These are phyloP conservation scores for Neurospora tetraspora DNA, from an alignment of 495 filamentous ascomycete species.

Conservation along the genomic window DNA sequence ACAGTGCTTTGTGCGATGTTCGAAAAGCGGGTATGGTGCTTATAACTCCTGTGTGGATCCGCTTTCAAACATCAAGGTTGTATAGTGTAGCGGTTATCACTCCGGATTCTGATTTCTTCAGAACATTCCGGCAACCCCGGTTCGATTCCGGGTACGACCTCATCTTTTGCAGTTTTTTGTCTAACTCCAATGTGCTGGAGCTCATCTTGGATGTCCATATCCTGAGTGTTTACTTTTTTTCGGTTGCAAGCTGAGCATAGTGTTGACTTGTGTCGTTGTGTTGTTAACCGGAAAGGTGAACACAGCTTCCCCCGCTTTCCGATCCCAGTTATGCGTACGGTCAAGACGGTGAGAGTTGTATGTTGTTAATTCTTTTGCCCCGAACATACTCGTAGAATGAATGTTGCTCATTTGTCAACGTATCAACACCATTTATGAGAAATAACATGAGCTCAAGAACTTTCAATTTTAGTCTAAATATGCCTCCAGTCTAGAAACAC, in stretches of 20 bases:
- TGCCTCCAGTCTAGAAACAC: background rate
- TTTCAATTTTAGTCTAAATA: background rate
- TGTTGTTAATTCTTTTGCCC: background rate
- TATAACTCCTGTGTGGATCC: background rate
- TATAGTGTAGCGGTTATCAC: background rate
- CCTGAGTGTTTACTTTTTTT: background rate
- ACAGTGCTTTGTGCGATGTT: background rate
- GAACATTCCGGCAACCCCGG: conserved; percentile 20
- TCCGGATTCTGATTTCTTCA: background rate
- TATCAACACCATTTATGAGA: background rate
- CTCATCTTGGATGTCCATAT: background rate
- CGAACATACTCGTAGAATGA: background rate
- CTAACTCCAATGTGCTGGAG: background rate
- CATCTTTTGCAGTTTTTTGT: background rate
- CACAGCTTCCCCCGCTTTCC: background rate
- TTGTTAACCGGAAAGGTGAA: background rate
- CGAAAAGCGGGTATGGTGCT: background rate
- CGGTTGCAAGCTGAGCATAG: background rate
- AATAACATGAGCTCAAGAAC: background rate
- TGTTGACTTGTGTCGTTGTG: background rate
- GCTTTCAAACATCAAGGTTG: background rate
- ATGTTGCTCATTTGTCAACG: background rate
- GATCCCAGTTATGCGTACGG: background rate
- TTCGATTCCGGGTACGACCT: conserved; percentile 28
- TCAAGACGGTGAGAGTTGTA: background rate